Evolutionary conservation across 768 basidiomycete species (phyloP), one percentile per base, ranked within the genome.

Genomic region (Sutorius australiensis): DNA sequence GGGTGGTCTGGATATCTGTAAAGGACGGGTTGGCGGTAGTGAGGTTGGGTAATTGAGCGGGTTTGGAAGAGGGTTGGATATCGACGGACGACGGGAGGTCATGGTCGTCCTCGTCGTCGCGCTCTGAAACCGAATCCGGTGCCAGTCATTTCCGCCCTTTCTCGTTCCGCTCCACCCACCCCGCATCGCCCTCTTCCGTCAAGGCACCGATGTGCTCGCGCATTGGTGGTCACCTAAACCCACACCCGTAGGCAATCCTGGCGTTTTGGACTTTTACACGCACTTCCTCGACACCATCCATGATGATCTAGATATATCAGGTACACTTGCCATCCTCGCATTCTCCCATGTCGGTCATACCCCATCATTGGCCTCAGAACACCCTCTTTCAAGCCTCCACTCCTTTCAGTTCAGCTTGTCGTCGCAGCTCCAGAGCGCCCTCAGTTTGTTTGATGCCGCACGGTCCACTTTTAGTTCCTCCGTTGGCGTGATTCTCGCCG

Each of bases 321-420:
- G 58, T 7, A 66, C 67, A 30, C 62, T 84, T 32, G 77, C 82
- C 17, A 79, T 89, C 40, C 68, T 86, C 17, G 79, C 77, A 8
- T 80, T 83, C 65, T 80, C 80, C 12, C 82, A 88, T 65, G 68
- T 90, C 17, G 82, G 82, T 28, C 88, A 86, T 63, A 79, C 80
- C 12, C 81, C 39, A 65, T 67, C 24, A 58, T 80, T 40, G 56
- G 60, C 36, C 40, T 47, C 21, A 28, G 51, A 41, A 11, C 38
- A 37, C 13, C 28, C 53, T 24, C 53, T 53, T 21, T 50, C 45
- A 11, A 31, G 33, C 34, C 57, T 60, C 40, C 51, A 37, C 31
- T 46, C 66, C 21, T 62, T 67, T 1, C 53, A 69, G 40, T 72
- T 60, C 32, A 61, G 69, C 39, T 72, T 89, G 16, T 32, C 65